Evolutionary conservation across 2,329 filamentous ascomycete genomes (phyloP).

Genomic region (Onygena corvina): DNA sequence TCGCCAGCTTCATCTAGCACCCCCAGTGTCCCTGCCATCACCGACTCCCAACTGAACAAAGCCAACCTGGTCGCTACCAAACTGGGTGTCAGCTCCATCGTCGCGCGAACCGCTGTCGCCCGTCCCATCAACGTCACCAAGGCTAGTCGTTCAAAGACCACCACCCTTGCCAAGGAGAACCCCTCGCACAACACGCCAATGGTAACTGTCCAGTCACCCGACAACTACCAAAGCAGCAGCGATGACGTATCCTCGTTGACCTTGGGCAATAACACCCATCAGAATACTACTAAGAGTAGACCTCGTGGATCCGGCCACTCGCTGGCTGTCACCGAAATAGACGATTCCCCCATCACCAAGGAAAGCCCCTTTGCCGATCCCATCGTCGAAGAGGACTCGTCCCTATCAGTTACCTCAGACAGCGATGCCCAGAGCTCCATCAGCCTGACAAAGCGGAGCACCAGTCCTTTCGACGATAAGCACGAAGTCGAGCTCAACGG

Average conservation of each 20-base stretch:
- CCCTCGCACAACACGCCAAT: constrained; percentile 1
- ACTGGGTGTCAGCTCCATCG: constrained; percentile 29
- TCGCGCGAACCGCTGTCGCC: constrained; percentile 34
- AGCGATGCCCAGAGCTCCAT: background rate
- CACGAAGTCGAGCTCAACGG: constrained; percentile 34
- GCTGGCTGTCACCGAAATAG: constrained; percentile 21
- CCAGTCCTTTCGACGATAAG: constrained; percentile 35
- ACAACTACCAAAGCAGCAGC: background rate
- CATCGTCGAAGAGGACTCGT: constrained; percentile 11
- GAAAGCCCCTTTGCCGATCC: constrained; percentile 21
- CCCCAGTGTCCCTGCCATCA: constrained; percentile 62
- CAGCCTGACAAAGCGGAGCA: constrained; percentile 17
- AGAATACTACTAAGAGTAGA: constrained; percentile 5
- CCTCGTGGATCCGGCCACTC: constrained; percentile 17
- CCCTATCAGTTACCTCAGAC: constrained; percentile 12
- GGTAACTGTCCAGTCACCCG: background rate
- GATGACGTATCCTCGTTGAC: background rate
- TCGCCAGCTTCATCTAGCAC: constrained; percentile 41
- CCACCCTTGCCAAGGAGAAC: constrained; percentile 20
- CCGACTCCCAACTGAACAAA: constrained; percentile 37
- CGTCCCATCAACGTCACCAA: constrained; percentile 37
- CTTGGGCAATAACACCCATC: constrained; percentile 16
- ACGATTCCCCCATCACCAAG: constrained; percentile 20
- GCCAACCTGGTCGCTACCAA: constrained; percentile 24
- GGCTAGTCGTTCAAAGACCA: constrained; percentile 6